These are phyloP conservation scores for Endocladia muricata DNA, from an alignment of 31 red algal species.

Conservation along the genomic window DNA sequence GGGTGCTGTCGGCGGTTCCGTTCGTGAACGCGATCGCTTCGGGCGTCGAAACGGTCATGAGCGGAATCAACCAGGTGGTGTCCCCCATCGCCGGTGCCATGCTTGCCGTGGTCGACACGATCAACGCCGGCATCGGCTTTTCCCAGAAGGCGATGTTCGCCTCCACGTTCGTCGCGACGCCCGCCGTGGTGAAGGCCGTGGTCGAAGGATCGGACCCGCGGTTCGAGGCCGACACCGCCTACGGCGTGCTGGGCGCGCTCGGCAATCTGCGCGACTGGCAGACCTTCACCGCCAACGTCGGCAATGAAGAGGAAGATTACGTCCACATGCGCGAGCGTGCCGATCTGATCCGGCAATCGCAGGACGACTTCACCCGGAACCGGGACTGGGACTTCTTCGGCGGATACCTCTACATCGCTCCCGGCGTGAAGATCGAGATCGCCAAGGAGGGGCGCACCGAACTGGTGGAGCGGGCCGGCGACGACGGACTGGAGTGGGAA, in stretches of 20 bases:
- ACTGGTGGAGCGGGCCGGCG: too few relatives aligned
- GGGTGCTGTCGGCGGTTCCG: background rate
- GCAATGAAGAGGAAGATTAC: background rate
- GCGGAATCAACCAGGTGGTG: background rate
- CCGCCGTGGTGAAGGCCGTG: background rate
- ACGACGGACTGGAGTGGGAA: too few relatives aligned
- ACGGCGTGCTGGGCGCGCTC: background rate
- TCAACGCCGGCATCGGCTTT: background rate
- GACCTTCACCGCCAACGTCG: background rate
- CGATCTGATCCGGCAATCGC: background rate
- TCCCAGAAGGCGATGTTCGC: constrained; percentile 1
- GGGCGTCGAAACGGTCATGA: background rate
- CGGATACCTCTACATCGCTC: background rate
- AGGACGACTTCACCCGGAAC: background rate
- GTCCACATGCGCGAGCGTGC: background rate
- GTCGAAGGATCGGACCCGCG: background rate
- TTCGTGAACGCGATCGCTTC: background rate
- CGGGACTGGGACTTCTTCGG: background rate
- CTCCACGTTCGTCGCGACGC: background rate
- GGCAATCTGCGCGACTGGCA: background rate
- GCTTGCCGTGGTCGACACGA: background rate
- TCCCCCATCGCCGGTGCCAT: background rate
- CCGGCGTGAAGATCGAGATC: background rate
- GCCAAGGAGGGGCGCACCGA: background rate
- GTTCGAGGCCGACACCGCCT: background rate